Base-by-base conservation (phyloP, 495 filamentous ascomycete species). In the Penicillium ochrochloron region DNA sequence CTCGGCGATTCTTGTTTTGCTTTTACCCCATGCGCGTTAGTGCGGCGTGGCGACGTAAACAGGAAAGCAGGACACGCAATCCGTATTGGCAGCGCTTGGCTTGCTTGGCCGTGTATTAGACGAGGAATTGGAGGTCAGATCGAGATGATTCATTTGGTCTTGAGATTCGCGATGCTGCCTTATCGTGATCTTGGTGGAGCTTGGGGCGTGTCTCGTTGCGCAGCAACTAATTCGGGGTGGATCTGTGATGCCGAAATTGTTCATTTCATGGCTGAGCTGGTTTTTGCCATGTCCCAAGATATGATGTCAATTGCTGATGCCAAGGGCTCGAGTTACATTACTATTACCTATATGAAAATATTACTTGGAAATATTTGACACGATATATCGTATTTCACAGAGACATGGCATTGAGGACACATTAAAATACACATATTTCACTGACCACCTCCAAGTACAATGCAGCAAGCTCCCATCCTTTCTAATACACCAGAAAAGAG, bases 1-100 rank as follows among this genome's bases (percentile, higher is more conserved):
- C 19, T 61, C 55, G 66, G 39, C 46, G 51, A 63, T 41, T 61
- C 61, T 31, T 67, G 70, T 72, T 72, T 70, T 70, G 63, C 39
- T 70, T 72, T 72, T 72, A 23, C 70, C 70, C 48, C 50, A 65
- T 68, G 60, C 64, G 67, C 62, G 41, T 57, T 57, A 61, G 61
- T 61, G 63, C 25, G 17, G 60, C 56, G 52, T 27, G 52, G 50
- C 37, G 52, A 29, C 60, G 27, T 17, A 44, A 62, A 34, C 29
- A 58, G 48, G 23, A 23, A 21, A 12, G 59, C 39, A 44, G 51
- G 35, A 46, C 37, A 56, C 60, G 51, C 50, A 55, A 55, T 56
- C 19, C 3, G 53, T 23, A 25, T 56, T 56, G 53, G 53, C 31
- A 23, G 34, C 17, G 33, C 31, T 35, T 39, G n/a, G 53, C n/a